Percentiles rank a stretch among this genome's conserved stretches.
Conservation (phyloP, 345 rosid species). For the Acer saccharum region DNA sequence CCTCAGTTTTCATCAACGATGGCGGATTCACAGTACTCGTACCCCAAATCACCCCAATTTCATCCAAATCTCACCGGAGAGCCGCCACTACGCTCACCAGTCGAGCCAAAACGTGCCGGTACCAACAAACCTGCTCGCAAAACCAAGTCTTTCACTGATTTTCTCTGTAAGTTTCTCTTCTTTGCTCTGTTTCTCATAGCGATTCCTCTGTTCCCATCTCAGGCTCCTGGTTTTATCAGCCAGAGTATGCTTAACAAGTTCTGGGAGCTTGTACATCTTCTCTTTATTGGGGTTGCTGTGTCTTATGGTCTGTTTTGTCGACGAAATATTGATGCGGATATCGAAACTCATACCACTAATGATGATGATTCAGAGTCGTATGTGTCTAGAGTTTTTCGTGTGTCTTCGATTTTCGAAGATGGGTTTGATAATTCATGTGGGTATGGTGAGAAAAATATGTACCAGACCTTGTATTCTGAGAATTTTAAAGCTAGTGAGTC, state of each 20-base stretch:
- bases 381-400: conserved; percentile 50
- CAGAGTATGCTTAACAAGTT: conserved; percentile 53
- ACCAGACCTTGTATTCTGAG: conserved; percentile 18
- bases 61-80: conserved; percentile 15
- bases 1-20: conserved; percentile 28
- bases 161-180: conserved; percentile 56
- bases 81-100: not conserved
- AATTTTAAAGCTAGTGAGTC: conserved; percentile 17
- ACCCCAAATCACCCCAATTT: conserved; percentile 32
- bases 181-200: conserved; percentile 59
- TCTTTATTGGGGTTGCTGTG: conserved; percentile 79
- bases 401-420: conserved; percentile 62
- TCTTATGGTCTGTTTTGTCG: conserved; percentile 85
- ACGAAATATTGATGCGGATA: conserved; percentile 42
- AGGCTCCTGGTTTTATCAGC: conserved; percentile 67
- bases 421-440: conserved; percentile 47
- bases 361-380: conserved; percentile 47
- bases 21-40: conserved; percentile 45
- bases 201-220: conserved; percentile 75
- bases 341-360: conserved; percentile 25
- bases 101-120: not conserved
- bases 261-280: conserved; percentile 74
- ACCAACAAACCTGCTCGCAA: not conserved
- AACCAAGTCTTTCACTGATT: conserved; percentile 27
- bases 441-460: conserved; percentile 36